Conservation (phyloP, 176 grass and related monocot species). For the Leersia perrieri region DNA sequence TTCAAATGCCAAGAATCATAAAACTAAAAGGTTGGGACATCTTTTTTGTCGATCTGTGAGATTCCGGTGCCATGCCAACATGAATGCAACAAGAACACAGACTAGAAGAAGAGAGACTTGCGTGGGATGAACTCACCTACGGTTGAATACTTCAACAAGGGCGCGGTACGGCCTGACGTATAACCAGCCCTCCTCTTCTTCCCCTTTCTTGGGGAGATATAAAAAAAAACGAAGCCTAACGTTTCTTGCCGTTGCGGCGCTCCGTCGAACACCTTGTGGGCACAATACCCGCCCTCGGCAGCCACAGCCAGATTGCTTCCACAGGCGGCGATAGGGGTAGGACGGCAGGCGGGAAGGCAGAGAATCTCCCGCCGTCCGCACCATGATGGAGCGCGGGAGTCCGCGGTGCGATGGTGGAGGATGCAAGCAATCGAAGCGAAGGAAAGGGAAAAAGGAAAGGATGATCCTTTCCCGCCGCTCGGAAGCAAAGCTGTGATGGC, state of each 20-base stretch:
- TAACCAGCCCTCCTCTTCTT: slow-evolving; percentile 5
- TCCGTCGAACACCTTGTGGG: slow-evolving; percentile 26
- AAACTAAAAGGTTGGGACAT: neutral
- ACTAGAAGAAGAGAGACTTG: neutral
- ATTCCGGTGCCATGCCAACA: neutral
- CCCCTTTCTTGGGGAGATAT: slow-evolving; percentile 12
- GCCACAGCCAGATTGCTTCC: neutral
- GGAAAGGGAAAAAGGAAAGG: no score
- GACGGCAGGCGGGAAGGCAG: no score
- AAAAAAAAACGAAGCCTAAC: slow-evolving; percentile 32
- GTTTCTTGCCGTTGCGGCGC: neutral
- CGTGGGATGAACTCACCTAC: slow-evolving; percentile 3
- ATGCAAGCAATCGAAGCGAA: neutral
- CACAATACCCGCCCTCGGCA: neutral
- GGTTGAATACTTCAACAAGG: neutral
- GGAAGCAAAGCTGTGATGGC: neutral
- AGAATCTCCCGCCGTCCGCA: slow-evolving; percentile 38
- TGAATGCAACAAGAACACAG: neutral
- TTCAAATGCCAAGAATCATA: neutral
- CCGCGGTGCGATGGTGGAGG: neutral
- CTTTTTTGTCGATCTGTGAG: no score
- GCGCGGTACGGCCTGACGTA: neutral
- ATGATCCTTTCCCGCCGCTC: slow-evolving; percentile 1
- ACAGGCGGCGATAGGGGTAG: slow-evolving; percentile 4
- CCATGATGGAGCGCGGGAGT: neutral